Percentiles rank a stretch among this genome's conserved stretches.
Conservation (phyloP, 2,329 filamentous ascomycete genomes). For the Aaosphaeria arxii region DNA sequence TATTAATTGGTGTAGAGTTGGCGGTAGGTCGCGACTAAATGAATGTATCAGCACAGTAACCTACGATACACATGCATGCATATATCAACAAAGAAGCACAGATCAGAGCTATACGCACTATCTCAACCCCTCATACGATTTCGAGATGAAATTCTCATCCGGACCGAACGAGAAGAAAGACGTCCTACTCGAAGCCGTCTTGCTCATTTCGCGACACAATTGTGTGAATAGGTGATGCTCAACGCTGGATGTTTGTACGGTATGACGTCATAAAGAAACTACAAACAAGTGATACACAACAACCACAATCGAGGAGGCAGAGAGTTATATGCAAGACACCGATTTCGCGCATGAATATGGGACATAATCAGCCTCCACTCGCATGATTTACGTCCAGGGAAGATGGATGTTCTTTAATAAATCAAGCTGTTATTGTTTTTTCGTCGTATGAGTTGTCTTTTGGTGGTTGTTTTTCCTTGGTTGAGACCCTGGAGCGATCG, state of each 20-base stretch:
- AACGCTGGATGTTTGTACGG: too few relatives aligned
- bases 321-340: too few relatives aligned
- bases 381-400: neutral
- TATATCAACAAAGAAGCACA: too few relatives aligned
- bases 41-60: neutral
- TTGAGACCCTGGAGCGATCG: conserved; percentile 26
- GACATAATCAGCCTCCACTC: too few relatives aligned
- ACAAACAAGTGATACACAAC: too few relatives aligned
- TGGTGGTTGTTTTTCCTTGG: conserved; percentile 16
- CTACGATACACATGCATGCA: neutral
- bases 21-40: conserved; percentile 26
- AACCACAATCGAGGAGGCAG: too few relatives aligned
- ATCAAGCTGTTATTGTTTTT: too few relatives aligned
- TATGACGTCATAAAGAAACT: conserved; percentile 24
- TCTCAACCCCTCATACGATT: conserved; percentile 25
- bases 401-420: neutral
- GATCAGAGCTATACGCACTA: conserved; percentile 19
- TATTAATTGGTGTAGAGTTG: conserved; percentile 23
- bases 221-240: conserved; percentile 9
- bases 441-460: too few relatives aligned
- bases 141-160: conserved; percentile 31
- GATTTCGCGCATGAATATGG: too few relatives aligned
- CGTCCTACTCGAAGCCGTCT: conserved; percentile 12
- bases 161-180: conserved; percentile 35
- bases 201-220: conserved; percentile 26